Percentiles rank a stretch among this genome's conserved stretches.
These are phyloP conservation scores for Lecanicillium sp. DNA, from an alignment of 2,329 filamentous ascomycete species.

Conservation along the genomic window DNA sequence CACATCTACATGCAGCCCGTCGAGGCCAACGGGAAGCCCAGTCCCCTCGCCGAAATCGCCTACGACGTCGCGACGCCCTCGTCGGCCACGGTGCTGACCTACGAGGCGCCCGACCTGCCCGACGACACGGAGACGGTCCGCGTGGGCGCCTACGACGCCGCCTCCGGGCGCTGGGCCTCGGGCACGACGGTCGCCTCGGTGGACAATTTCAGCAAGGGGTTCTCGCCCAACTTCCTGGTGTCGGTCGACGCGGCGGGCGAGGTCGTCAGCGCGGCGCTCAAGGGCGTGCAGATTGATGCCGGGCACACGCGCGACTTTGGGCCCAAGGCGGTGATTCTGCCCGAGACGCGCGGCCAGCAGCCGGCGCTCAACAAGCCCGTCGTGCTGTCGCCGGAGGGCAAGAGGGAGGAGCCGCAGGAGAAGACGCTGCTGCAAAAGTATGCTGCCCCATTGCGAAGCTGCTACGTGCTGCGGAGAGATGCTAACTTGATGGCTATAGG, in stretches of 20 bases:
- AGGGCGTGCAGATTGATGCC: conserved; percentile 56
- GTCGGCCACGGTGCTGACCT: conserved; percentile 44
- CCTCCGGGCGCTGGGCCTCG: conserved; percentile 42
- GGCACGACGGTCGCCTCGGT: conserved; percentile 50
- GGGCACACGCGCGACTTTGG: conserved; percentile 61
- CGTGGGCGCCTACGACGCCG: conserved; percentile 50
- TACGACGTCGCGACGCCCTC: conserved; percentile 44
- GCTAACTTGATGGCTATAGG: conserved; percentile 36
- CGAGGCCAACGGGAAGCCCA: conserved; percentile 28
- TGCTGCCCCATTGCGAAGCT: conserved; percentile 22
- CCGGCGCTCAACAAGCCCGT: conserved; percentile 59
- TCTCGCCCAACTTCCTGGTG: conserved; percentile 50
- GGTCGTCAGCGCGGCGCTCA: conserved; percentile 45
- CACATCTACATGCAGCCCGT: conserved; percentile 52
- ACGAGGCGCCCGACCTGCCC: conserved; percentile 50
- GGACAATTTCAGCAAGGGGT: conserved; percentile 57
- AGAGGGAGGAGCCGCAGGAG: conserved; percentile 50
- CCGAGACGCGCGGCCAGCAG: conserved; percentile 43
- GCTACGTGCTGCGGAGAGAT: conserved; percentile 10
- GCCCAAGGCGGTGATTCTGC: conserved; percentile 49
- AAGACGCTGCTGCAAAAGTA: conserved; percentile 64
- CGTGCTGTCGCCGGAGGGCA: conserved; percentile 54
- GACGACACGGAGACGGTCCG: conserved; percentile 44
- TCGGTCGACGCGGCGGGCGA: conserved; percentile 40
- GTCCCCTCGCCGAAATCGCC: conserved; percentile 49